These are phyloP conservation scores for Zopfia rhizophila DNA, from an alignment of 2,329 filamentous ascomycete genomes.

Conservation along the genomic window DNA sequence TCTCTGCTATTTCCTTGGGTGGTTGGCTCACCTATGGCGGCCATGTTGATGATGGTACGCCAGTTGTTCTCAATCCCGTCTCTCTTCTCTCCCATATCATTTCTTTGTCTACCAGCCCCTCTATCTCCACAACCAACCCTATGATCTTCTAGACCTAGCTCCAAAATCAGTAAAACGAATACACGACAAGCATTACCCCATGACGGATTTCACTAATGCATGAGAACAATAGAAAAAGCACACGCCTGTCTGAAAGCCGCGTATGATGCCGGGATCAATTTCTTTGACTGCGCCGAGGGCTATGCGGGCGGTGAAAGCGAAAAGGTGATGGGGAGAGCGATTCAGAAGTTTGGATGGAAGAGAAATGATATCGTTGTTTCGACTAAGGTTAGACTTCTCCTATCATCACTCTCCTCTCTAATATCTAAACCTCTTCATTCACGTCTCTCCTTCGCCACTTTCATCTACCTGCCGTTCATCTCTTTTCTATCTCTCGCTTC, in stretches of 20 bases:
- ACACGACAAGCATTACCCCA: too few species aligned
- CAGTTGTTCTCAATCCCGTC: background rate
- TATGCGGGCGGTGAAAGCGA: conserved; percentile 66
- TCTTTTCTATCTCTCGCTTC: too few species aligned
- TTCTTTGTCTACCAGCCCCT: too few species aligned
- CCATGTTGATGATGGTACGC: conserved; percentile 74
- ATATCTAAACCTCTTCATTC: background rate
- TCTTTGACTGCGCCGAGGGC: conserved; percentile 69
- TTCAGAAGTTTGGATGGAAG: conserved; percentile 68
- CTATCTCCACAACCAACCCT: too few species aligned
- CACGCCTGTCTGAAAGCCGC: conserved; percentile 66
- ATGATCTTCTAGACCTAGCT: too few species aligned
- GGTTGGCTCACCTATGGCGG: conserved; percentile 76
- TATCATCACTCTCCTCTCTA: background rate
- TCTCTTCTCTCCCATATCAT: background rate
- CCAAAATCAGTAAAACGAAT: too few species aligned
- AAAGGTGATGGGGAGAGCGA: conserved; percentile 65
- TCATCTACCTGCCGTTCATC: too few species aligned
- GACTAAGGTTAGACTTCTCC: conserved; percentile 60
- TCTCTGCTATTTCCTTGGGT: conserved; percentile 76
- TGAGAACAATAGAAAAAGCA: conserved; percentile 58
- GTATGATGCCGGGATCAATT: conserved; percentile 68
- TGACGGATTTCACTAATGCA: too few species aligned
- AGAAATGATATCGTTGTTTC: conserved; percentile 67
- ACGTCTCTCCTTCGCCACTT: too few species aligned